Conservation (phyloP, 2,329 filamentous ascomycete species). For the Aspergillus thermomutatus region DNA sequence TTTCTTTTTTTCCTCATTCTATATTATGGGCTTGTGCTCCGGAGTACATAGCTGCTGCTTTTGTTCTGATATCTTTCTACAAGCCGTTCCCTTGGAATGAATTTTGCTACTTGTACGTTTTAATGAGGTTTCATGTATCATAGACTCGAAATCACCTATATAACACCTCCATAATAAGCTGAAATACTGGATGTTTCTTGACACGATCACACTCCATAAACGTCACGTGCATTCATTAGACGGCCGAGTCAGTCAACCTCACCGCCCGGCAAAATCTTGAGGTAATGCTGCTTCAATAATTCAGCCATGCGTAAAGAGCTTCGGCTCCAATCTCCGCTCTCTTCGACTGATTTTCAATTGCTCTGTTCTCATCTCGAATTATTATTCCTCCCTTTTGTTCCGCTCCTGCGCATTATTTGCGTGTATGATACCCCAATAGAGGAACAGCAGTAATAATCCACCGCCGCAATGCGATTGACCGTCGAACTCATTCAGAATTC, state of each 20-base stretch:
- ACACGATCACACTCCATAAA: not conserved
- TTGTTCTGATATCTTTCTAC: slow-evolving; percentile 13
- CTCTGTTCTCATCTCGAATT: not conserved
- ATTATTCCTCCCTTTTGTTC: not conserved
- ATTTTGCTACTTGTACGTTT: slow-evolving; percentile 7
- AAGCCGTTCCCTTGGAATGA: not conserved
- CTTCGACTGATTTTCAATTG: not conserved
- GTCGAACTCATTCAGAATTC: slow-evolving; percentile 91
- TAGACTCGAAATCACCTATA: slow-evolving; percentile 7
- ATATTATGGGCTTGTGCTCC: slow-evolving; percentile 22
- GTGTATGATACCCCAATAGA: slow-evolving; percentile 19
- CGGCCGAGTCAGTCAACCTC: not conserved
- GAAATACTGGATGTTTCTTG: not conserved
- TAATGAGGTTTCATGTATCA: slow-evolving; percentile 16
- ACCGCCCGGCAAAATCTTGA: slow-evolving; percentile 11
- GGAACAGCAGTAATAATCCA: not conserved
- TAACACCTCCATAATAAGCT: not conserved
- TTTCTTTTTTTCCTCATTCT: slow-evolving; percentile 17
- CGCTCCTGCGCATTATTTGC: not conserved
- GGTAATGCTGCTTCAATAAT: slow-evolving; percentile 8
- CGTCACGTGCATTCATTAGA: not conserved
- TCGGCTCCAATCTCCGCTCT: slow-evolving; percentile 3
- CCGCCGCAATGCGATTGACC: slow-evolving; percentile 78
- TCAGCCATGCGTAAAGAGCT: slow-evolving; percentile 8
- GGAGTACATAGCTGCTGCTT: slow-evolving; percentile 18